phyloP scores from a whole-genome alignment of 805 yeast species.

The Lachancea sp. region DNA sequence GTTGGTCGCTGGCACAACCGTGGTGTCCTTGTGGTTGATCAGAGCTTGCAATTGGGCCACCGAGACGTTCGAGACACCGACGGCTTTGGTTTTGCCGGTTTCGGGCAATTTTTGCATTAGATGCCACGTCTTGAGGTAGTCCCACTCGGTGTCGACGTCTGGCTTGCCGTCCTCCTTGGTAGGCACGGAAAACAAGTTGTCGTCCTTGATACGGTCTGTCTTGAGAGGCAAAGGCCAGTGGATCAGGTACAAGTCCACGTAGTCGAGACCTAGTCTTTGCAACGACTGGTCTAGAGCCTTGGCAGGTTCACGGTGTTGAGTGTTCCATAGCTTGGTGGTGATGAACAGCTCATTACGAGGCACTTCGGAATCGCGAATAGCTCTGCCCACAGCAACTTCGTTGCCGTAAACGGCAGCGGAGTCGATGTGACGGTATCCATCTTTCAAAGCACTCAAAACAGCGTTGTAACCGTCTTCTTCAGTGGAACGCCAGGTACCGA shows the following conservation, averaged over 20 bases:
- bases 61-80: conserved; percentile 75
- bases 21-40: conserved; percentile 44
- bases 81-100: conserved; percentile 49
- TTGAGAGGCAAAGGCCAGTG: conserved; percentile 74
- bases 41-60: conserved; percentile 45
- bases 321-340: conserved; percentile 65
- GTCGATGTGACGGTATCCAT: conserved; percentile 73
- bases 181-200: conserved; percentile 32
- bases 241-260: conserved; percentile 70
- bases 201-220: conserved; percentile 36
- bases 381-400: conserved; percentile 58
- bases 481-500: conserved; percentile 67
- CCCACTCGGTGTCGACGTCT: conserved; percentile 37
- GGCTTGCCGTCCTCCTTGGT: conserved; percentile 32
- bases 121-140: conserved; percentile 54
- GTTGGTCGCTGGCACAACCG: conserved; percentile 57
- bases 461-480: conserved; percentile 52
- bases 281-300: conserved; percentile 54
- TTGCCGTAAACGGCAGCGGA: conserved; percentile 66
- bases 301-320: conserved; percentile 44
- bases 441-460: conserved; percentile 51
- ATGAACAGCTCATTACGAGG: conserved; percentile 60
- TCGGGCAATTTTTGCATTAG: conserved; percentile 52
- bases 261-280: conserved; percentile 58
- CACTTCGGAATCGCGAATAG: conserved; percentile 50